Evolutionary conservation across 2,329 filamentous ascomycete species (phyloP).

Genomic region (Arachnopeziza araneosa): DNA sequence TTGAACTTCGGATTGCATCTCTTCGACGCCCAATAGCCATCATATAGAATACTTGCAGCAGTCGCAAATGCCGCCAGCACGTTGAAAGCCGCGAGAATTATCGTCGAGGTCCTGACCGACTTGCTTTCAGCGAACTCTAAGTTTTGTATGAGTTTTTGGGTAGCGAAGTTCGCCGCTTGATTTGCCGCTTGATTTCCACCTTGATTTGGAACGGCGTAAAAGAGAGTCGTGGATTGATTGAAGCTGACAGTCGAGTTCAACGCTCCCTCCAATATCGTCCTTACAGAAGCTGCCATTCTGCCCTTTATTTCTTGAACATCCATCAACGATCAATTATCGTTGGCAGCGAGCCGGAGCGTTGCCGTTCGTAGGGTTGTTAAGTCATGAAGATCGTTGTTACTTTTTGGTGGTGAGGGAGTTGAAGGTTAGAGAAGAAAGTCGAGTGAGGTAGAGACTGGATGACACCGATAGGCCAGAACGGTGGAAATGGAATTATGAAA

Average conservation of each 20-base stretch:
- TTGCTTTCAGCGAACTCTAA: slow-evolving; percentile 36
- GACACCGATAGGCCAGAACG: slow-evolving; percentile 25
- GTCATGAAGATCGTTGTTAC: slow-evolving; percentile 27
- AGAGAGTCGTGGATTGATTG: neutral
- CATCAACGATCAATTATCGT: slow-evolving; percentile 15
- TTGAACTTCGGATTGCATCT: slow-evolving; percentile 29
- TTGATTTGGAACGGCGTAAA: slow-evolving; percentile 4
- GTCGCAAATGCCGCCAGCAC: slow-evolving; percentile 51
- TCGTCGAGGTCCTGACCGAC: slow-evolving; percentile 55
- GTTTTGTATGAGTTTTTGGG: slow-evolving; percentile 22
- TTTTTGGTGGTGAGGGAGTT: slow-evolving; percentile 12
- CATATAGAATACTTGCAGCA: slow-evolving; percentile 50
- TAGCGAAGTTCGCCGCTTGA: slow-evolving; percentile 9
- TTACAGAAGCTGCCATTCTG: slow-evolving; percentile 21
- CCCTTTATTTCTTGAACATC: slow-evolving; percentile 9
- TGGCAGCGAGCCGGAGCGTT: slow-evolving; percentile 29
- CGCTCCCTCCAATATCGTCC: slow-evolving; percentile 21
- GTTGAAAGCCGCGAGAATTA: slow-evolving; percentile 58
- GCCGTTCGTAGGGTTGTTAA: slow-evolving; percentile 25
- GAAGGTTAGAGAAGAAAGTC: slow-evolving; percentile 12
- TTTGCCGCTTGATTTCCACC: neutral
- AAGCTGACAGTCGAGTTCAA: slow-evolving; percentile 8
- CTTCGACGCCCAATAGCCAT: slow-evolving; percentile 36
- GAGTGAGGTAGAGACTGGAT: slow-evolving; percentile 21
- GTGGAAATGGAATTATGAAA: slow-evolving; percentile 26